A percentile compares a stretch with the other conserved stretches of the same genome.
Conservation (phyloP, 2,329 filamentous ascomycete species). For the Cordyceps militaris region DNA sequence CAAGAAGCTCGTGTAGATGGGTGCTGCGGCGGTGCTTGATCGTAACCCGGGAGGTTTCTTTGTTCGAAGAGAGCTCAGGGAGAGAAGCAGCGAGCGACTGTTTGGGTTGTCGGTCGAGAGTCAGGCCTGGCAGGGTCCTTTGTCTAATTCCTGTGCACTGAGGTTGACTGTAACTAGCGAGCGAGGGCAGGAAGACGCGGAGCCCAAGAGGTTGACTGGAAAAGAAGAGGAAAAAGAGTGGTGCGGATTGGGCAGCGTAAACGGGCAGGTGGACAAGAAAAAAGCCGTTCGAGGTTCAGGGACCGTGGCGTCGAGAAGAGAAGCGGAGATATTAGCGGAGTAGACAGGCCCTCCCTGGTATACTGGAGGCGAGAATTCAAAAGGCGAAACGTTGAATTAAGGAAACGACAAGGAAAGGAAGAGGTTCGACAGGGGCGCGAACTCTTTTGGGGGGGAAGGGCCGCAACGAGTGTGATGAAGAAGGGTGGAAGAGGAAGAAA, state of each 20-base stretch:
- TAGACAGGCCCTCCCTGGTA: constrained; percentile 2
- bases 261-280: not conserved
- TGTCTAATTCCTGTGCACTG: not conserved
- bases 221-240: not conserved
- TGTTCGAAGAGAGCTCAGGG: not conserved
- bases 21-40: not conserved
- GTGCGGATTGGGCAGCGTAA: not conserved
- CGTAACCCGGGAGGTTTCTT: not conserved
- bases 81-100: not conserved
- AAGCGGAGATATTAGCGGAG: constrained; percentile 12
- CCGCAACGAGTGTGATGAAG: constrained; percentile 7
- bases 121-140: not conserved
- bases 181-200: not conserved
- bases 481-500: not conserved
- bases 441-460: not conserved
- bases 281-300: constrained; percentile 2
- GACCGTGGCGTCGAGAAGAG: not conserved
- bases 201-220: not conserved
- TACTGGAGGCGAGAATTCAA: not conserved
- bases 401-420: not conserved
- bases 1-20: not conserved
- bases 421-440: not conserved
- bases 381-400: constrained; percentile 3
- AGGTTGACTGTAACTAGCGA: not conserved
- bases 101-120: not conserved